Percentiles rank a stretch among this genome's conserved stretches.
Evolutionary conservation across 371 early-diverging fungal genomes (phyloP).

Genomic region (Apophysomyces variabilis): DNA sequence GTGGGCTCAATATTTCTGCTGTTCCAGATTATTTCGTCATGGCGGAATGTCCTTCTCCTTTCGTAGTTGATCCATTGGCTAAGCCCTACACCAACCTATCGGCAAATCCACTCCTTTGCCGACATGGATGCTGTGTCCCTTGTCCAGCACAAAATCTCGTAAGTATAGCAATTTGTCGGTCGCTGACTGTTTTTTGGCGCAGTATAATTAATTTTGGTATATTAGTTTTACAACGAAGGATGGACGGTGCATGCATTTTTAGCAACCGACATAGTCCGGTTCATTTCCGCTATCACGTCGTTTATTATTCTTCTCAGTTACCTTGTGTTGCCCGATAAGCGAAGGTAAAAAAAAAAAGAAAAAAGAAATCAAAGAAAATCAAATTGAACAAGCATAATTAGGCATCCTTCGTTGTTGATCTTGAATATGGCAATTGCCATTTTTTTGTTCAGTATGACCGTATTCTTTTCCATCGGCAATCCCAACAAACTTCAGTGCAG

Average conservation of each 20-base stretch:
- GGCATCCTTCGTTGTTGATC: constrained; percentile 71
- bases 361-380: not conserved
- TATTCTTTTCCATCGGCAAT: constrained; percentile 60
- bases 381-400: not conserved
- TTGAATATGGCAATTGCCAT: constrained; percentile 60
- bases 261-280: constrained; percentile 57
- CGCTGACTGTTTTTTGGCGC: constrained; percentile 31
- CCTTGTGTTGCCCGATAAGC: constrained; percentile 61
- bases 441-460: constrained; percentile 58
- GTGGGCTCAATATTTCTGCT: constrained; percentile 25
- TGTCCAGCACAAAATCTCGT: constrained; percentile 48
- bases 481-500: constrained; percentile 61
- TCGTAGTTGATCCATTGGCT: constrained; percentile 37
- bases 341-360: constrained; percentile 30
- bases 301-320: constrained; percentile 63
- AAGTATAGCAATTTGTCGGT: constrained; percentile 27
- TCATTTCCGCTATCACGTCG: constrained; percentile 52
- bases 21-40: constrained; percentile 36
- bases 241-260: constrained; percentile 51
- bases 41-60: constrained; percentile 45
- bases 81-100: constrained; percentile 24
- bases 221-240: constrained; percentile 52
- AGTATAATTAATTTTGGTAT: constrained; percentile 14
- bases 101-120: constrained; percentile 24
- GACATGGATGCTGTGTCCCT: constrained; percentile 46